A percentile compares a stretch with the other conserved stretches of the same genome.
These are phyloP conservation scores for Acer negundo DNA, from an alignment of 345 rosid genomes.

Conservation along the genomic window DNA sequence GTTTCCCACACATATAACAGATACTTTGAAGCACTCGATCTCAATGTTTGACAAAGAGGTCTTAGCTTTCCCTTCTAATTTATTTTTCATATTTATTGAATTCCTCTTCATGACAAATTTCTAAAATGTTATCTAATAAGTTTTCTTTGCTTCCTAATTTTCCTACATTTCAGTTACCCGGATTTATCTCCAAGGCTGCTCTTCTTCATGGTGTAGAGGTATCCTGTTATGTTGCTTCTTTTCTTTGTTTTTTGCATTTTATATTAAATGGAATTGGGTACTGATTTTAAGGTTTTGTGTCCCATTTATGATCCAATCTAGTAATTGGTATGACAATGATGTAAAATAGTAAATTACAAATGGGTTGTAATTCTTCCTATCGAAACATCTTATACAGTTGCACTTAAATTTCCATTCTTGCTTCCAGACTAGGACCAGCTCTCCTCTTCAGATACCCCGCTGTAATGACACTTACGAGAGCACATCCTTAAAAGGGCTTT, in stretches of 20 bases:
- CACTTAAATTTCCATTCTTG: constrained; percentile 7
- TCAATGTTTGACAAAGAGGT: constrained; percentile 84
- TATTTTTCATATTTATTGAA: background rate
- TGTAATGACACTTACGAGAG: constrained; percentile 73
- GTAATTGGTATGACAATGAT: background rate
- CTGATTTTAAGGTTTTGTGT: background rate
- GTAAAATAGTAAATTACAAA: too few species aligned
- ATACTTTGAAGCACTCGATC: constrained; percentile 70
- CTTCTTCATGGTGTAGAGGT: constrained; percentile 99
- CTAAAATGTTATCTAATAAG: constrained; percentile 1
- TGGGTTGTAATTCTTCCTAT: background rate
- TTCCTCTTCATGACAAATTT: background rate
- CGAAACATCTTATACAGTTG: background rate
- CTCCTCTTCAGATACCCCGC: constrained; percentile 80
- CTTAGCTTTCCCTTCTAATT: constrained; percentile 1
- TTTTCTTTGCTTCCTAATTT: constrained; percentile 18
- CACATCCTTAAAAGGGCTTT: constrained; percentile 72
- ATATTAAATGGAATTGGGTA: background rate
- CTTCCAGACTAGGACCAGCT: constrained; percentile 88
- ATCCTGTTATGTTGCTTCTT: constrained; percentile 5
- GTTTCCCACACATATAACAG: constrained; percentile 68
- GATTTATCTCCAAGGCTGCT: constrained; percentile 81
- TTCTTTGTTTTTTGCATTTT: constrained; percentile 11
- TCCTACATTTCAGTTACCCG: constrained; percentile 68
- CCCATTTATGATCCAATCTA: background rate